Evolutionary conservation across 2,329 filamentous ascomycete species (phyloP).

Genomic region (Escovopsis sp.): DNA sequence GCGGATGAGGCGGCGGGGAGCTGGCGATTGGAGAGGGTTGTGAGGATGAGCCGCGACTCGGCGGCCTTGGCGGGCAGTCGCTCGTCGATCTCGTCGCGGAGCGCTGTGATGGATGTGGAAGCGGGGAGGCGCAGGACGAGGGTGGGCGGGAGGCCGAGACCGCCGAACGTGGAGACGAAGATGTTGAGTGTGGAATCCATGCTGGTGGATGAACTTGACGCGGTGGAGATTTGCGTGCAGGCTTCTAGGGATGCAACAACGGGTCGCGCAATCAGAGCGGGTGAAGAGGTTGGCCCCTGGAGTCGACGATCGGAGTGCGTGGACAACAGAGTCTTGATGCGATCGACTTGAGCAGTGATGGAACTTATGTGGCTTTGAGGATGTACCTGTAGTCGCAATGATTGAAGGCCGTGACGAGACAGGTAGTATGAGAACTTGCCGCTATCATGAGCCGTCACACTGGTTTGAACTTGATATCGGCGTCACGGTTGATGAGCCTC

Average conservation of each 20-base stretch:
- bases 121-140: constrained; percentile 59
- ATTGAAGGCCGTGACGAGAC: too few relatives aligned
- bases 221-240: neutral
- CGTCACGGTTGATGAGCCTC: too few relatives aligned
- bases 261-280: too few relatives aligned
- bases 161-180: constrained; percentile 71
- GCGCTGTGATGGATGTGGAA: constrained; percentile 49
- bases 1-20: constrained; percentile 39
- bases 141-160: constrained; percentile 70
- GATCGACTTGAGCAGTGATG: too few relatives aligned
- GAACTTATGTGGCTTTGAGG: too few relatives aligned
- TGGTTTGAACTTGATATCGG: too few relatives aligned
- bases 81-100: constrained; percentile 47
- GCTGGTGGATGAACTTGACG: neutral
- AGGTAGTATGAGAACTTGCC: neutral
- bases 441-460: neutral
- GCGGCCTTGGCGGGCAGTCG: constrained; percentile 45
- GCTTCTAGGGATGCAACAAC: too few relatives aligned
- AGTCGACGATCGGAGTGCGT: too few relatives aligned
- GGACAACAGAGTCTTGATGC: too few relatives aligned
- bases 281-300: too few relatives aligned
- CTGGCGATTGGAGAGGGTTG: constrained; percentile 65
- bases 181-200: constrained; percentile 47
- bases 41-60: constrained; percentile 55
- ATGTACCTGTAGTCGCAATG: too few relatives aligned